Percentiles rank a stretch among this genome's conserved stretches.
These are phyloP conservation scores for Fraxinus ornus DNA, from an alignment of 305 asterid species.

Conservation along the genomic window DNA sequence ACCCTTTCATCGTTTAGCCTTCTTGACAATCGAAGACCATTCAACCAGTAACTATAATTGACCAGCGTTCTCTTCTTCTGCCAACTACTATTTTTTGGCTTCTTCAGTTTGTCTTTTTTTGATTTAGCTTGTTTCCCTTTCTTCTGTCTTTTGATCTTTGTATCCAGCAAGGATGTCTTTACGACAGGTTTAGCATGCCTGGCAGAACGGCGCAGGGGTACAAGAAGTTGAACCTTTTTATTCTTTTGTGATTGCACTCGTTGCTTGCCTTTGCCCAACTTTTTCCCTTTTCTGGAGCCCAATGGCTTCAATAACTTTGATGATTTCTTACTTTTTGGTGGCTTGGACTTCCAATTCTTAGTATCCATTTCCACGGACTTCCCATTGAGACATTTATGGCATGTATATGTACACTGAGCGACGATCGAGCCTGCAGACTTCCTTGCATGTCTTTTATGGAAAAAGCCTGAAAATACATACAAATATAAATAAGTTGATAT, in stretches of 20 bases:
- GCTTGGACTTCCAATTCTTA: slow-evolving; percentile 34
- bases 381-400: slow-evolving; percentile 61
- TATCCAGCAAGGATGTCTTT: slow-evolving; percentile 39
- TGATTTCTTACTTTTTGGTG: slow-evolving; percentile 40
- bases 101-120: slow-evolving; percentile 33
- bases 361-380: slow-evolving; percentile 36
- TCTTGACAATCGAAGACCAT: slow-evolving; percentile 67
- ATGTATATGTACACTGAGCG: slow-evolving; percentile 47
- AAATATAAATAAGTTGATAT: slow-evolving; percentile 18
- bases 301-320: slow-evolving; percentile 41
- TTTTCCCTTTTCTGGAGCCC: slow-evolving; percentile 44
- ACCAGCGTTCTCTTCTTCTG: slow-evolving; percentile 56
- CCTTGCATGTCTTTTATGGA: slow-evolving; percentile 67
- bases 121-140: slow-evolving; percentile 51
- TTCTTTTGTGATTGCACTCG: slow-evolving; percentile 37
- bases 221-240: slow-evolving; percentile 38
- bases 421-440: slow-evolving; percentile 49
- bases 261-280: slow-evolving; percentile 43
- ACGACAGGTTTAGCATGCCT: slow-evolving; percentile 54
- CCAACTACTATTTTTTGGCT: slow-evolving; percentile 36
- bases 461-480: slow-evolving; percentile 52
- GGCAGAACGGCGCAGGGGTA: slow-evolving; percentile 85
- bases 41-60: slow-evolving; percentile 70
- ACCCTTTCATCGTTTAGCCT: slow-evolving; percentile 62
- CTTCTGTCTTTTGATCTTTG: slow-evolving; percentile 48